Conservation (phyloP, 352 stramenopile species). For the Pythium dissimile region DNA sequence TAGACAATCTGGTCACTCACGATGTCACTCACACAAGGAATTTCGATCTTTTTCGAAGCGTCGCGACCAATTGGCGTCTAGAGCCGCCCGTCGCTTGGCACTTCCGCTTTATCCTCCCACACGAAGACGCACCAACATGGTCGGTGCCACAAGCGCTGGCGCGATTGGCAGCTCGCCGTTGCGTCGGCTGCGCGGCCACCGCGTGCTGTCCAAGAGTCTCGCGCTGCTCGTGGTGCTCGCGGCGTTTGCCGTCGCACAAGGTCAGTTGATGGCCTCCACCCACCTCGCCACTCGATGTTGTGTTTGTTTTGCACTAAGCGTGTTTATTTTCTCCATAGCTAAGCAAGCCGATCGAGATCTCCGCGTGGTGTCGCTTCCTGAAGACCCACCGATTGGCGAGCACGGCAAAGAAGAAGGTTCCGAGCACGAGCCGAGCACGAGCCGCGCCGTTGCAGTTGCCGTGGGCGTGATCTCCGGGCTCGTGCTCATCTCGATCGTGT, state of each 20-base stretch:
- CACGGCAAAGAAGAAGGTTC: constrained; percentile 31
- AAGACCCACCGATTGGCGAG: neutral
- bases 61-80: neutral
- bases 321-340: neutral
- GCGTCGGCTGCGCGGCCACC: neutral
- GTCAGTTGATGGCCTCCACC: constrained; percentile 53
- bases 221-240: constrained; percentile 17
- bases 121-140: too few relatives aligned
- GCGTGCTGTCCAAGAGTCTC: constrained; percentile 2
- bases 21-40: neutral
- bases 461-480: constrained; percentile 6
- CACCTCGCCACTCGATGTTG: neutral
- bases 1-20: too few relatives aligned
- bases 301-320: constrained; percentile 12
- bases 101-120: too few relatives aligned
- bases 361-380: neutral
- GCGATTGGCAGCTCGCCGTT: neutral
- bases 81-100: too few relatives aligned
- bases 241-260: constrained; percentile 25
- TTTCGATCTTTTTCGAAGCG: neutral
- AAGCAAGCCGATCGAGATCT: neutral
- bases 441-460: neutral
- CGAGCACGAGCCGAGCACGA: constrained; percentile 62
- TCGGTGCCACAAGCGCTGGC: too few relatives aligned
- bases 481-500: constrained; percentile 13